A percentile compares a stretch with the other conserved stretches of the same genome.
Conservation (phyloP, 164 flowering plant species). For the Chimonanthus salicifolius region DNA sequence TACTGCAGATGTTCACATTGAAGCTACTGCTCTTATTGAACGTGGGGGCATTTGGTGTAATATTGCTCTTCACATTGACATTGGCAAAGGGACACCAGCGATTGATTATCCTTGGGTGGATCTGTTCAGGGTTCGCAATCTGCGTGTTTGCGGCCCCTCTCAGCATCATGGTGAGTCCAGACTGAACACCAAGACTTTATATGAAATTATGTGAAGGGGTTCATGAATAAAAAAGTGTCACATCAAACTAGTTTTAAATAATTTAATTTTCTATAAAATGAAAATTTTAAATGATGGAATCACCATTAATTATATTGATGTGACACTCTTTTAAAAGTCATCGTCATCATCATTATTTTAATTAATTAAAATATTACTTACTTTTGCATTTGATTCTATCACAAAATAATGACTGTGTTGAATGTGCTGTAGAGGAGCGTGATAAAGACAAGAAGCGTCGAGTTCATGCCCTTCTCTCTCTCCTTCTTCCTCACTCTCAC, state of each 20-base stretch:
- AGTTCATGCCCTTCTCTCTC: conserved; percentile 64
- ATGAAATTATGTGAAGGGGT: too few relatives aligned
- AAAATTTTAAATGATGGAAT: too few relatives aligned
- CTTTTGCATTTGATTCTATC: too few relatives aligned
- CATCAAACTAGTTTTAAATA: too few relatives aligned
- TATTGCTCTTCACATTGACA: conserved; percentile 30
- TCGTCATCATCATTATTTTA: too few relatives aligned
- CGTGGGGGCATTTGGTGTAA: conserved; percentile 25
- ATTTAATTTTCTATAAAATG: too few relatives aligned
- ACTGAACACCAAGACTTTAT: too few relatives aligned
- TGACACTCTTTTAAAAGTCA: too few relatives aligned
- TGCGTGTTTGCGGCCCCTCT: conserved; percentile 72
- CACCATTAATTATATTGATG: too few relatives aligned
- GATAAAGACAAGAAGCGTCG: conserved; percentile 64
- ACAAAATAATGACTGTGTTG: not conserved
- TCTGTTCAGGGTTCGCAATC: conserved; percentile 51
- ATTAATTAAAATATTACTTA: too few relatives aligned
- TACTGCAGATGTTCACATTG: conserved; percentile 38
- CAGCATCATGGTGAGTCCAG: conserved; percentile 47
- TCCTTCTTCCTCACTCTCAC: conserved; percentile 61
- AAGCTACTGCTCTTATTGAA: conserved; percentile 45
- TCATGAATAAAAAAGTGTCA: too few relatives aligned
- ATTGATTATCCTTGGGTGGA: conserved; percentile 52
- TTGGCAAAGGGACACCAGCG: conserved; percentile 19
- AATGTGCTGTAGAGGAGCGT: conserved; percentile 51